These are phyloP conservation scores for Tremella mesenterica DNA, from an alignment of 768 basidiomycete species.

Conservation along the genomic window DNA sequence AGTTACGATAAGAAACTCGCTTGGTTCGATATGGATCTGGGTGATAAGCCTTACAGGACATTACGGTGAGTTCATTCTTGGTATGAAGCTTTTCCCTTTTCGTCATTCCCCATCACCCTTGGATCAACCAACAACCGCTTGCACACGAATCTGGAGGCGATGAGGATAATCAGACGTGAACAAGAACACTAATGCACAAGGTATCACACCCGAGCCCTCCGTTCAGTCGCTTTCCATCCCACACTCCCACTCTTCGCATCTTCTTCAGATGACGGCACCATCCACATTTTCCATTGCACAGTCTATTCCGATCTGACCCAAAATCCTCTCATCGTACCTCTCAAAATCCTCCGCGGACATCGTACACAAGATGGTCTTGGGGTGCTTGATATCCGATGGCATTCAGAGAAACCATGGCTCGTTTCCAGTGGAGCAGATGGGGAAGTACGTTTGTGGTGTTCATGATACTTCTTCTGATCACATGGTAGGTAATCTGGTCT, in stretches of 20 bases:
- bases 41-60: constrained; percentile 93
- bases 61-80: constrained; percentile 60
- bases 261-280: constrained; percentile 91
- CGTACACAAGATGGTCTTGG: constrained; percentile 74
- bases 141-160: too few species aligned
- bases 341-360: constrained; percentile 95
- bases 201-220: constrained; percentile 88
- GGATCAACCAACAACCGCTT: background rate
- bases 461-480: too few species aligned
- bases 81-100: background rate
- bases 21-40: constrained; percentile 98
- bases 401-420: constrained; percentile 81
- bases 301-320: constrained; percentile 93
- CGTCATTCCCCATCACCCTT: background rate
- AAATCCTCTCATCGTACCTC: constrained; percentile 91
- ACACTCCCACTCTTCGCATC: constrained; percentile 92
- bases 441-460: constrained; percentile 66
- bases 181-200: constrained; percentile 46
- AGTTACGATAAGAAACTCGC: constrained; percentile 95
- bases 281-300: constrained; percentile 92
- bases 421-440: constrained; percentile 90
- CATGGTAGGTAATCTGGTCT: too few species aligned
- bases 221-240: constrained; percentile 86
- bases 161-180: too few species aligned
- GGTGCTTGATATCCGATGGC: constrained; percentile 85